Evolutionary conservation across 768 basidiomycete genomes (phyloP).

Genomic region (Leccinum variicolor): DNA sequence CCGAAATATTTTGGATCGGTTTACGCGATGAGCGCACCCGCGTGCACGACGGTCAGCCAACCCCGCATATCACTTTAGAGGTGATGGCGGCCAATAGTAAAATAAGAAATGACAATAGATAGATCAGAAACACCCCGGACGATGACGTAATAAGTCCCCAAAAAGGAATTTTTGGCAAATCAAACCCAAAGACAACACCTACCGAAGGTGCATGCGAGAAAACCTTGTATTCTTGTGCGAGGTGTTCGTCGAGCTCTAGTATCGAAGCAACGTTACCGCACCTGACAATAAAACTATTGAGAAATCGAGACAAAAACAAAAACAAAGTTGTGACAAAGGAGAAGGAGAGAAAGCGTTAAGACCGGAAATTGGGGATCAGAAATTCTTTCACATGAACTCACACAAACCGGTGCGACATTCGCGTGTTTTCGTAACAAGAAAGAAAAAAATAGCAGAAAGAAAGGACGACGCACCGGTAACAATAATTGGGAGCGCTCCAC

Average conservation of each 20-base stretch:
- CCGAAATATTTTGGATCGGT: neutral
- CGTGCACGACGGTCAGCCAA: conserved; percentile 1
- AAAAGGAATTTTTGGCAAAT: neutral
- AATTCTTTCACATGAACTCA: conserved; percentile 8
- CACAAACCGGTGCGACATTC: neutral
- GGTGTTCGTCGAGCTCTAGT: conserved; percentile 88
- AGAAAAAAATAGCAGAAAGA: neutral
- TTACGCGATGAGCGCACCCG: neutral
- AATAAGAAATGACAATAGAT: neutral
- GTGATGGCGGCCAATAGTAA: neutral
- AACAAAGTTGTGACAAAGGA: conserved; percentile 6
- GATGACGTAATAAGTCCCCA: conserved; percentile 8
- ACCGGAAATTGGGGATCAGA: conserved; percentile 22
- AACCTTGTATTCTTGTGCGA: conserved; percentile 94
- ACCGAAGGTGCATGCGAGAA: conserved; percentile 89
- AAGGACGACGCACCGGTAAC: conserved; percentile 71
- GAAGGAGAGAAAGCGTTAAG: conserved; percentile 5
- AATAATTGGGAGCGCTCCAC: conserved; percentile 98
- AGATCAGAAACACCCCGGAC: conserved; percentile 1
- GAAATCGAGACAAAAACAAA: neutral
- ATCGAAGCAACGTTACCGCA: conserved; percentile 97
- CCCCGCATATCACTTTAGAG: conserved; percentile 29
- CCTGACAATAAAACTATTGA: conserved; percentile 35
- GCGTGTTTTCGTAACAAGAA: neutral
- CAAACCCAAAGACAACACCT: conserved; percentile 29